Conservation (phyloP, 2,329 filamentous ascomycete species). For the Claviceps quebecensis region DNA sequence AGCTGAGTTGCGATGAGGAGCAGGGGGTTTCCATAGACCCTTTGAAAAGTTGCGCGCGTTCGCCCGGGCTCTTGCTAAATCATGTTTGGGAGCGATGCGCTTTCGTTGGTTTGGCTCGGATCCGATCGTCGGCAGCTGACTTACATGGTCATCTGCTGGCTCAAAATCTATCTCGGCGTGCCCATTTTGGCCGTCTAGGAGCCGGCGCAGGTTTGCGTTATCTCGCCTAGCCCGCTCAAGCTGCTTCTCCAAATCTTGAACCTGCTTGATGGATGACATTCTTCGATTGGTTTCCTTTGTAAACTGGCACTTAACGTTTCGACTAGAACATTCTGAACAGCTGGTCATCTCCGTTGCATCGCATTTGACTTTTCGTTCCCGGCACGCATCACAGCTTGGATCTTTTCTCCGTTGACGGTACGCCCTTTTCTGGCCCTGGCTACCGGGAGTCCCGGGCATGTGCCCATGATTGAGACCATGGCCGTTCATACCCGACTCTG, state of each 20-base stretch:
- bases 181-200: constrained; percentile 38
- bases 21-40: constrained; percentile 68
- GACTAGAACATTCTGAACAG: constrained; percentile 93
- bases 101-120: constrained; percentile 51
- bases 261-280: constrained; percentile 99
- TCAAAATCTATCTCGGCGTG: constrained; percentile 36
- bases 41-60: constrained; percentile 62
- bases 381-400: constrained; percentile 91
- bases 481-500: constrained; percentile 41
- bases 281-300: constrained; percentile 97
- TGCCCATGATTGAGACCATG: constrained; percentile 27
- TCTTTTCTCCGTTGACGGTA: constrained; percentile 93
- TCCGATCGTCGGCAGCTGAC: constrained; percentile 51
- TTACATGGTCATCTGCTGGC: constrained; percentile 31
- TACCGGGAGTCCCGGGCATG: constrained; percentile 26
- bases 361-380: constrained; percentile 76
- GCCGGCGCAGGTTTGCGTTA: constrained; percentile 58
- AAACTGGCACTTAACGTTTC: constrained; percentile 95
- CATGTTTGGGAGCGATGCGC: constrained; percentile 46
- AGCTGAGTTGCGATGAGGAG: constrained; percentile 43
- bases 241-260: constrained; percentile 92
- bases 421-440: constrained; percentile 72
- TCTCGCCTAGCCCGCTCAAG: constrained; percentile 68
- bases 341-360: constrained; percentile 93
- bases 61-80: constrained; percentile 56